Base-by-base conservation (phyloP, 2,329 filamentous ascomycete species). In the Xylaria sp. region DNA sequence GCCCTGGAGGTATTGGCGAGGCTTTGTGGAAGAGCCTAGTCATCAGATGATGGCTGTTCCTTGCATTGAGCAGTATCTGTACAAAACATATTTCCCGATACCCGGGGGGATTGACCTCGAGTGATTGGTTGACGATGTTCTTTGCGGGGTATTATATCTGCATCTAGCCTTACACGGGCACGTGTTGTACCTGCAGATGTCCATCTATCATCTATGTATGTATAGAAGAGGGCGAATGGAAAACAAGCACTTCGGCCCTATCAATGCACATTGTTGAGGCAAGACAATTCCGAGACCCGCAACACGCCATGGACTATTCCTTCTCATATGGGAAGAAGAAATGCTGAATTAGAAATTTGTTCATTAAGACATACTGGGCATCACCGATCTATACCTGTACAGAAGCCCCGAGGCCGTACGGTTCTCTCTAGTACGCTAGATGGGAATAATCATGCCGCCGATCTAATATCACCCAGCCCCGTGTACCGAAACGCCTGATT, bases 321-420 rank as follows among this genome's bases (percentile, higher is more conserved):
- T n/a, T n/a, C n/a, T n/a, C n/a, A n/a, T n/a, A n/a, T n/a, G n/a
- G n/a, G n/a, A n/a, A n/a, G n/a, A n/a, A n/a, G n/a, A n/a, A n/a
- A n/a, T n/a, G n/a, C n/a, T n/a, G n/a, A n/a, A n/a, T n/a, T n/a
- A n/a, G n/a, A n/a, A n/a, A n/a, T n/a, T n/a, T n/a, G n/a, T n/a
- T n/a, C n/a, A n/a, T n/a, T n/a, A n/a, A n/a, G n/a, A n/a, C n/a
- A n/a, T n/a, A n/a, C n/a, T n/a, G n/a, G n/a, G 38, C 26, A 22
- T 13, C 11, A 42, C 44, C 38, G 47, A 18, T 29, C 39, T 18
- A 48, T 48, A 42, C 39, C 42, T 44, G n/a, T 57, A 44, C 57
- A 48, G 13, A 41, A 48, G 56, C 56, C 57, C 24, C 29, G 54
- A 50, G 57, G 57, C 57, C 3, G 38, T 50, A 26, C 46, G 50